Percentiles rank a stretch among this genome's conserved stretches.
These are phyloP conservation scores for Cladosporium oxysporum DNA, from an alignment of 2,329 filamentous ascomycete genomes.

Conservation along the genomic window DNA sequence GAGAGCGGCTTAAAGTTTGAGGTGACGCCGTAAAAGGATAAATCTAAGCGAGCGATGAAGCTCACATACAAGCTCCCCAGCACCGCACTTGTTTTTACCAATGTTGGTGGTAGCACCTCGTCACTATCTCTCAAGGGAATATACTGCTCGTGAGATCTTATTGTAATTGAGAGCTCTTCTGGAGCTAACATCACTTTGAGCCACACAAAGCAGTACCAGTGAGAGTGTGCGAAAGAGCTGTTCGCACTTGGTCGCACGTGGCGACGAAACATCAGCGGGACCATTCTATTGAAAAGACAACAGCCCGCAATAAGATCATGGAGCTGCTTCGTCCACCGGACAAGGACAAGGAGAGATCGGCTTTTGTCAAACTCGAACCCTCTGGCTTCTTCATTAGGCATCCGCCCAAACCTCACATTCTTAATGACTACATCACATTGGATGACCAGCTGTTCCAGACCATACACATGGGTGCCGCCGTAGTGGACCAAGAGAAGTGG, in stretches of 20 bases:
- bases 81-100: neutral
- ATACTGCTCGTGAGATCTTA: too few species aligned
- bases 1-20: neutral
- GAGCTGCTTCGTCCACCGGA: neutral
- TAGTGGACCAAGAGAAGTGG: conserved; percentile 35
- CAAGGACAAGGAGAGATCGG: neutral
- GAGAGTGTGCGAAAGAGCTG: neutral
- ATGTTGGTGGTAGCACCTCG: neutral
- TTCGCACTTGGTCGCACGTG: neutral
- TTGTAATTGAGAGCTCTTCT: too few species aligned
- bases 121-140: neutral
- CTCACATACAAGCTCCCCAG: neutral
- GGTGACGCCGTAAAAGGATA: neutral
- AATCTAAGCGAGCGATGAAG: neutral
- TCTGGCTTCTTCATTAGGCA: conserved; percentile 29
- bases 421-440: conserved; percentile 30
- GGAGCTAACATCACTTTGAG: neutral
- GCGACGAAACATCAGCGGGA: neutral
- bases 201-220: neutral
- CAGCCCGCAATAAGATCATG: neutral
- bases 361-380: conserved; percentile 20
- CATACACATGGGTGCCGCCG: conserved; percentile 40
- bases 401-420: conserved; percentile 34
- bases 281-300: neutral
- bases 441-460: conserved; percentile 40